Conservation (phyloP, 2,329 filamentous ascomycete genomes). For the Aspergillus floridensis region DNA sequence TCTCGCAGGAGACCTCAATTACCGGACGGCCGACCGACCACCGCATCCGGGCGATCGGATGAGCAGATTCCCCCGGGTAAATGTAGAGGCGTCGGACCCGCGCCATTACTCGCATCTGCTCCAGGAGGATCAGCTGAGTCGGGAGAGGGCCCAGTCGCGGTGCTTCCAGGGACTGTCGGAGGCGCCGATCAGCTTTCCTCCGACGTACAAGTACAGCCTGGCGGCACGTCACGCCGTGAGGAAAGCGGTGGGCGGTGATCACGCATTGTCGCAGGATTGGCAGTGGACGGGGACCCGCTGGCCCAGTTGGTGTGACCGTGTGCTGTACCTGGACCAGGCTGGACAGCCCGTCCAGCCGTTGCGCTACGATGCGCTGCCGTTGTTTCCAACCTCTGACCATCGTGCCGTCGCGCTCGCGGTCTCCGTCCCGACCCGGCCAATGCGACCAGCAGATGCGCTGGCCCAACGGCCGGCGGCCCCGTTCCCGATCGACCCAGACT, state of each 20-base stretch:
- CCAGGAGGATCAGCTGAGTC: slow-evolving; percentile 71
- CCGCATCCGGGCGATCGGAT: slow-evolving; percentile 59
- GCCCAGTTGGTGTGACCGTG: slow-evolving; percentile 90
- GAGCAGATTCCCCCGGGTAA: slow-evolving; percentile 60
- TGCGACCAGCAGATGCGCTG: slow-evolving; percentile 32
- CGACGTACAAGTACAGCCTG: slow-evolving; percentile 84
- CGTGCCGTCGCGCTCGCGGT: slow-evolving; percentile 74
- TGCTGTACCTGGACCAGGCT: slow-evolving; percentile 66
- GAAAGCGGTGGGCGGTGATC: slow-evolving; percentile 17
- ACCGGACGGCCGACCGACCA: slow-evolving; percentile 70
- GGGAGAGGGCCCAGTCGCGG: slow-evolving; percentile 65
- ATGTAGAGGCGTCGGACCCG: slow-evolving; percentile 50
- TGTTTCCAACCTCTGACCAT: slow-evolving; percentile 84
- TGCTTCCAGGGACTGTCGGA: slow-evolving; percentile 79
- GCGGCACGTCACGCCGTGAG: slow-evolving; percentile 41
- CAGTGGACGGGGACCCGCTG: slow-evolving; percentile 78
- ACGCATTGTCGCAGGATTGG: slow-evolving; percentile 52
- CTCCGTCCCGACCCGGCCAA: slow-evolving; percentile 57
- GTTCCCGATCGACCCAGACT: slow-evolving; percentile 57
- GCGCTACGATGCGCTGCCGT: slow-evolving; percentile 70
- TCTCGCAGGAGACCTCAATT: slow-evolving; percentile 90
- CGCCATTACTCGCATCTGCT: slow-evolving; percentile 68
- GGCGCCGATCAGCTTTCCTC: slow-evolving; percentile 72
- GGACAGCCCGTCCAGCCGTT: slow-evolving; percentile 50
- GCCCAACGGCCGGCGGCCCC: slow-evolving; percentile 46